Evolutionary conservation across 148 eudicot species (phyloP).

Genomic region (Pharnaceum exiguum): DNA sequence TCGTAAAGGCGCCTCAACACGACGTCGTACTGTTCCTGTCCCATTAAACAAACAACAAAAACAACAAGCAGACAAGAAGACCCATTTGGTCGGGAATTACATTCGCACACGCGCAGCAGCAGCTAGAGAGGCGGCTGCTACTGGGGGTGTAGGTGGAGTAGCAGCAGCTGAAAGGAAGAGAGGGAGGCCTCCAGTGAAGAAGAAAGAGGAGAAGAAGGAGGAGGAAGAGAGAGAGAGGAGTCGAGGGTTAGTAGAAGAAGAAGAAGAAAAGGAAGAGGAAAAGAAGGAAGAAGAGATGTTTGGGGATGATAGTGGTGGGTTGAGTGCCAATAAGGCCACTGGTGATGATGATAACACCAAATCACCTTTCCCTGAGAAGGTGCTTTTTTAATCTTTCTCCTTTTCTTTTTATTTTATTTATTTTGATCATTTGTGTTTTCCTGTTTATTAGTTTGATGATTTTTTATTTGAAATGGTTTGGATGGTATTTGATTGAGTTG

Average conservation of each 20-base stretch:
- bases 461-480: background rate
- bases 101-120: conserved; percentile 54
- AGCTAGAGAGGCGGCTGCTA: conserved; percentile 26
- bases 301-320: conserved; percentile 74
- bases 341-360: conserved; percentile 54
- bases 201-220: conserved; percentile 7
- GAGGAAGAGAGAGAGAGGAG: conserved; percentile 8
- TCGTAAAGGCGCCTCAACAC: conserved; percentile 34
- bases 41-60: conserved; percentile 17
- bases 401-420: no score
- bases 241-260: background rate
- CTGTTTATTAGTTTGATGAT: background rate
- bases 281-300: conserved; percentile 28
- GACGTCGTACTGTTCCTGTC: conserved; percentile 35
- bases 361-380: conserved; percentile 73
- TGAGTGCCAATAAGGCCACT: conserved; percentile 75
- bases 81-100: conserved; percentile 30
- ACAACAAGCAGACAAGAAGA: conserved; percentile 5
- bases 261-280: conserved; percentile 1
- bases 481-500: no score
- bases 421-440: background rate
- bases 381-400: no score
- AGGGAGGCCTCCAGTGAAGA: conserved; percentile 19
- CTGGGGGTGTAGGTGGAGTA: background rate
- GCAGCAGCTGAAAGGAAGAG: conserved; percentile 1